A percentile compares a stretch with the other conserved stretches of the same genome.
These are phyloP conservation scores for Phytophthora tubulina DNA, from an alignment of 352 stramenopile genomes.

Conservation along the genomic window DNA sequence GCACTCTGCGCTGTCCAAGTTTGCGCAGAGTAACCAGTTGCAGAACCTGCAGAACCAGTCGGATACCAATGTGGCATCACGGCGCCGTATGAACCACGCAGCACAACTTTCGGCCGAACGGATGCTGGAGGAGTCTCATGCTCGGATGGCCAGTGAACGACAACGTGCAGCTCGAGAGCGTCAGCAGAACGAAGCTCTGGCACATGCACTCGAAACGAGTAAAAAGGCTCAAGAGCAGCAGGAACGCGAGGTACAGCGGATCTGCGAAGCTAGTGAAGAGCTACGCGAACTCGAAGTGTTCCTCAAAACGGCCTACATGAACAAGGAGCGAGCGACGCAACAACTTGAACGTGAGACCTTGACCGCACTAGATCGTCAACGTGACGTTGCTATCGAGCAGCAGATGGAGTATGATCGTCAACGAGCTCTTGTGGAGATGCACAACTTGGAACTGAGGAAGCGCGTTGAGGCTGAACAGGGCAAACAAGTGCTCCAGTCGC, in stretches of 20 bases:
- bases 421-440: conserved; percentile 74
- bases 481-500: conserved; percentile 73
- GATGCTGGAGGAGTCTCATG: conserved; percentile 67
- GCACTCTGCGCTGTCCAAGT: conserved; percentile 60
- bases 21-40: conserved; percentile 65
- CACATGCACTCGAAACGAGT: conserved; percentile 72
- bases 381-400: conserved; percentile 91
- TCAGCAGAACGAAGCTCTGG: conserved; percentile 81
- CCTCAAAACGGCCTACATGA: conserved; percentile 95
- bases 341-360: conserved; percentile 90
- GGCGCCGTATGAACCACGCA: conserved; percentile 63
- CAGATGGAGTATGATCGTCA: conserved; percentile 94
- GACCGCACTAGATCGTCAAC: conserved; percentile 68
- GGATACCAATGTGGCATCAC: conserved; percentile 60
- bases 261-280: conserved; percentile 92
- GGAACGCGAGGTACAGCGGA: conserved; percentile 90
- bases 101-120: conserved; percentile 75
- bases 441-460: conserved; percentile 64
- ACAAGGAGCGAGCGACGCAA: conserved; percentile 93
- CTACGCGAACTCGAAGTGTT: conserved; percentile 90
- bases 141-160: conserved; percentile 23
- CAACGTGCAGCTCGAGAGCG: conserved; percentile 50
- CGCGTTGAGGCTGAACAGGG: conserved; percentile 75
- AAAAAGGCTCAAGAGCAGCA: conserved; percentile 74
- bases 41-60: conserved; percentile 72